Evolutionary conservation across 306 rosid genomes (phyloP).

Genomic region (Lathyrus tuberosus): DNA sequence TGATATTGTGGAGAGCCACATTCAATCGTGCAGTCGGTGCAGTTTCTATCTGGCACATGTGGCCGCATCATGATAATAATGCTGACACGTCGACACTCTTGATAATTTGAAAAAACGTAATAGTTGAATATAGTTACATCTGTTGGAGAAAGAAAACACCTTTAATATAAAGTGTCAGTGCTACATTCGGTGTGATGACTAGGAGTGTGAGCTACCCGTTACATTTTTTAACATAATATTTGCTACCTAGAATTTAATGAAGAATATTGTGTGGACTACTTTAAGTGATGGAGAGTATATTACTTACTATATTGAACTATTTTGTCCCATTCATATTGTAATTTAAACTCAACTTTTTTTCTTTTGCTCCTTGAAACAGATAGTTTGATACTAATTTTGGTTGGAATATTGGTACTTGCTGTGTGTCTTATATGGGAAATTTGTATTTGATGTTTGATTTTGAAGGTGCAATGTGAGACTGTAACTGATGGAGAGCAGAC

Average conservation of each 20-base stretch:
- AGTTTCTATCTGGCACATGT: too few species aligned
- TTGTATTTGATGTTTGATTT: conserved; percentile 35
- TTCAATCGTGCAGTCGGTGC: too few species aligned
- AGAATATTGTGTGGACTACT: too few species aligned
- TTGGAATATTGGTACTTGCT: conserved; percentile 6
- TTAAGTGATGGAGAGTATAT: conserved; percentile 9
- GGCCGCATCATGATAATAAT: too few species aligned
- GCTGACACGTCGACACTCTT: background rate
- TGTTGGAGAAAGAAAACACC: background rate
- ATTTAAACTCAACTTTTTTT: background rate
- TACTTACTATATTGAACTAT: background rate
- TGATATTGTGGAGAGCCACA: too few species aligned
- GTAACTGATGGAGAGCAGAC: conserved; percentile 61
- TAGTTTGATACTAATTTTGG: conserved; percentile 2
- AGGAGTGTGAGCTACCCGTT: background rate
- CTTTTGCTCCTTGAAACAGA: background rate
- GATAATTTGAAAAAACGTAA: background rate
- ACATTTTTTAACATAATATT: background rate
- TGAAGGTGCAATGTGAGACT: conserved; percentile 89
- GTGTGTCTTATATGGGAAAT: conserved; percentile 18
- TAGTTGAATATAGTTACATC: background rate
- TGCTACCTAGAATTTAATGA: background rate
- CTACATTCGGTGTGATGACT: background rate
- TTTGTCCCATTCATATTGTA: conserved; percentile 15
- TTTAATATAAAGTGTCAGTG: background rate